Percentiles rank a stretch among this genome's conserved stretches.
Evolutionary conservation across 371 early-diverging fungal genomes (phyloP).

Genomic region (Chytridium lagenaria): DNA sequence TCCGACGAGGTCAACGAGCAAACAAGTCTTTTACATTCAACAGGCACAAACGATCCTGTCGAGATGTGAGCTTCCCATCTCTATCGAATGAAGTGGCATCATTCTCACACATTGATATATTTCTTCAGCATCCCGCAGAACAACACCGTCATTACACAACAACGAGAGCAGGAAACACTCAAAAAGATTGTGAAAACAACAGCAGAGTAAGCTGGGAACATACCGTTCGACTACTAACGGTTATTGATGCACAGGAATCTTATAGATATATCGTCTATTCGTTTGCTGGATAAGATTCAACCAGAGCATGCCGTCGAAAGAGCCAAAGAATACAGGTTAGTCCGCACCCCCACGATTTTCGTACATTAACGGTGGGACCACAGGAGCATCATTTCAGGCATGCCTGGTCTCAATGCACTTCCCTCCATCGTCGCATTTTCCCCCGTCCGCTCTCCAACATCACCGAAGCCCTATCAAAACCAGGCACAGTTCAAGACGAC

Average conservation of each 20-base stretch:
- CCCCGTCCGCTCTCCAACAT: background rate
- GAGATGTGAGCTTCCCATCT: background rate
- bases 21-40: conserved; percentile 11
- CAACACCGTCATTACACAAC: conserved; percentile 16
- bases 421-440: background rate
- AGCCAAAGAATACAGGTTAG: conserved; percentile 37
- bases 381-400: conserved; percentile 2
- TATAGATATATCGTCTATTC: conserved; percentile 48
- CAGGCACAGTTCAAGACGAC: conserved; percentile 3
- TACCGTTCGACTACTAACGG: background rate
- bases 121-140: background rate
- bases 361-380: background rate
- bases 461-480: conserved; percentile 6
- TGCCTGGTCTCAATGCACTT: background rate
- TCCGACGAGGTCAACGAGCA: conserved; percentile 7
- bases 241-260: conserved; percentile 31
- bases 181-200: conserved; percentile 44
- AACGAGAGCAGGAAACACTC: conserved; percentile 40
- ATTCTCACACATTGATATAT: background rate
- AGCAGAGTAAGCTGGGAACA: conserved; percentile 40
- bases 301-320: conserved; percentile 43
- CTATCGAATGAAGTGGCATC: background rate
- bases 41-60: background rate
- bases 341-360: background rate
- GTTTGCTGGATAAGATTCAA: conserved; percentile 46